Conservation (phyloP, 2,329 filamentous ascomycete species). For the Hymenoscyphus linearis region DNA sequence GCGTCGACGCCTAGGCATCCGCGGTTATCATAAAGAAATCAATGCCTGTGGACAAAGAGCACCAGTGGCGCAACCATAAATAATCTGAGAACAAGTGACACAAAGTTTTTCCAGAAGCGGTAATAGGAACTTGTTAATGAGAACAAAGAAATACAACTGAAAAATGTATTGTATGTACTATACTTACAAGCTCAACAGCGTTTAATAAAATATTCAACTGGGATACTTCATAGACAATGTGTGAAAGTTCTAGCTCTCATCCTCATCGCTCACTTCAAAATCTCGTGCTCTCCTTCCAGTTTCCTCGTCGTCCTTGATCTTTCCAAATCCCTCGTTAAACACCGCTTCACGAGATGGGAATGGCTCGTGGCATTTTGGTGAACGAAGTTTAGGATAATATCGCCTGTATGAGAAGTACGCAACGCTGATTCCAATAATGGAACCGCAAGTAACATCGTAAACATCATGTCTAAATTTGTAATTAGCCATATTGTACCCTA, state of each 20-base stretch:
- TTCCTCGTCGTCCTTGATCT: constrained; percentile 31
- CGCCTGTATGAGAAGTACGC: constrained; percentile 62
- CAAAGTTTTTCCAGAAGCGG: neutral
- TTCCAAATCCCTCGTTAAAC: constrained; percentile 31
- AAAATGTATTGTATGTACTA: neutral
- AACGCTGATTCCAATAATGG: constrained; percentile 52
- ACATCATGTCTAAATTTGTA: constrained; percentile 49
- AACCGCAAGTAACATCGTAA: constrained; percentile 61
- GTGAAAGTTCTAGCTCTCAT: constrained; percentile 8
- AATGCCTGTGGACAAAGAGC: constrained; percentile 3
- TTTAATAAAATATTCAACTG: neutral
- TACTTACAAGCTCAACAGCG: neutral
- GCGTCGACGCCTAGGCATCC: neutral
- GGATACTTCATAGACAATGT: neutral
- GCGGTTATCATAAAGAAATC: neutral
- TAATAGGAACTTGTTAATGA: neutral
- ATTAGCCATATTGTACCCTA: neutral
- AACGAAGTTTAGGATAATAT: constrained; percentile 55
- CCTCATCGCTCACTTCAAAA: constrained; percentile 24
- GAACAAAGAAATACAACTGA: neutral
- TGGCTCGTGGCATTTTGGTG: constrained; percentile 50
- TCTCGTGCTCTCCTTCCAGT: constrained; percentile 16
- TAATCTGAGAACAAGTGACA: neutral
- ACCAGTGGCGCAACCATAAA: neutral
- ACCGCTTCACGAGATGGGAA: constrained; percentile 38